A percentile compares a stretch with the other conserved stretches of the same genome.
Evolutionary conservation across 2,329 filamentous ascomycete species (phyloP).

Genomic region (Dactylellina sp.): DNA sequence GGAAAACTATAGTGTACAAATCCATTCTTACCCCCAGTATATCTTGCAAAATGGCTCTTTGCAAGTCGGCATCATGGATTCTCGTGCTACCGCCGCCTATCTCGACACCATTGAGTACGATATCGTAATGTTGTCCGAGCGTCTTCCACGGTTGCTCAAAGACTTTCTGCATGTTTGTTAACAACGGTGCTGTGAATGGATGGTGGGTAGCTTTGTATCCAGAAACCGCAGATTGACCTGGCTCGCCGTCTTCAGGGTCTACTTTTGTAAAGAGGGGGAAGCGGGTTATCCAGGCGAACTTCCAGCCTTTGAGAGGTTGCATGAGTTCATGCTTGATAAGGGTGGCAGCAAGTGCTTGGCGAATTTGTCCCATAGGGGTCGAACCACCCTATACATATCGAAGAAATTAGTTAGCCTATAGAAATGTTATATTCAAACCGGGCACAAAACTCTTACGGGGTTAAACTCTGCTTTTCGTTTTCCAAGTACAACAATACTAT

Average conservation of each 20-base stretch:
- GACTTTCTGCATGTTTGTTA: slow-evolving; percentile 79
- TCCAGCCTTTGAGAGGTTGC: slow-evolving; percentile 57
- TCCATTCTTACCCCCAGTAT: slow-evolving; percentile 73
- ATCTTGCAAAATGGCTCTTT: slow-evolving; percentile 85
- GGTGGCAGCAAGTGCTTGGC: slow-evolving; percentile 16
- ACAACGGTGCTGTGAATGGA: slow-evolving; percentile 90
- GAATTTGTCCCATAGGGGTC: slow-evolving; percentile 27
- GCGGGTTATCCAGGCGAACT: slow-evolving; percentile 85
- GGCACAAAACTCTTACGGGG: slow-evolving; percentile 30
- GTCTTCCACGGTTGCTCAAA: slow-evolving; percentile 77
- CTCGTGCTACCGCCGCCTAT: slow-evolving; percentile 91
- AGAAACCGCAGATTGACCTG: slow-evolving; percentile 82
- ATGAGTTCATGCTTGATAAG: slow-evolving; percentile 14
- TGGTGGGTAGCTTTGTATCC: slow-evolving; percentile 92
- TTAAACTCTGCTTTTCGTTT: slow-evolving; percentile 39
- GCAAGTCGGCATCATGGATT: slow-evolving; percentile 85
- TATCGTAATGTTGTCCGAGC: slow-evolving; percentile 90
- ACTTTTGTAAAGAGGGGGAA: slow-evolving; percentile 91
- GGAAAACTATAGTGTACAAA: too few relatives aligned
- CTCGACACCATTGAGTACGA: slow-evolving; percentile 95
- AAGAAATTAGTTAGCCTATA: background rate
- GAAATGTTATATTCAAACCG: background rate
- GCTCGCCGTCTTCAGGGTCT: slow-evolving; percentile 71
- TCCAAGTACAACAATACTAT: slow-evolving; percentile 17
- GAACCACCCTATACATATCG: slow-evolving; percentile 32